Evolutionary conservation across 2,329 filamentous ascomycete species (phyloP), one percentile per base, ranked within the genome.

Genomic region (Zymoseptoria brevis): DNA sequence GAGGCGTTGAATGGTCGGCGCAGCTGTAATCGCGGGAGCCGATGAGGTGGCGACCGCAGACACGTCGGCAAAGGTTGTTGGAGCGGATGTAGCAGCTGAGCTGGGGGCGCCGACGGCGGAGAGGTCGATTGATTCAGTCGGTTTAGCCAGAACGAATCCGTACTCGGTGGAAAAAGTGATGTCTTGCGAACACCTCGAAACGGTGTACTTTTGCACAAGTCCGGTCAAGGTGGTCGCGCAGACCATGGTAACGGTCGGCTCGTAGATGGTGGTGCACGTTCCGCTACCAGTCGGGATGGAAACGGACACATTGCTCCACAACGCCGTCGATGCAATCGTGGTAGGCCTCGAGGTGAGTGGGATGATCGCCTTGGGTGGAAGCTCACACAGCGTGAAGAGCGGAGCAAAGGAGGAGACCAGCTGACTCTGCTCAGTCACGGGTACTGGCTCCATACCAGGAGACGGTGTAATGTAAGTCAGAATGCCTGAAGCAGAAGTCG

Each of bases 141-240:
- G 72, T 4, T 71, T 74, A 5, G 72, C 71, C n/a, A 78, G 62
- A 1, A 70, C 70, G 64, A 73, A 76, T n/a, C 75, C 76, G 54
- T 73, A 75, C 52, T 77, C 72, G 54, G 72, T 77, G 1, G 76
- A 78, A 63, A 78, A 79, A 3, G 76, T 78, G 53, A 79, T 69
- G 19, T 78, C 71, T 57, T 79, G 75, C 22, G 69, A 68, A 62
- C 77, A 79, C 5, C 73, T 68, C 13, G 75, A 72, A 55, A 79
- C 70, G 0, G 73, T 74, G 58, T 77, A 70, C 51, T 72, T 73
- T 6, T 72, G 71, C 1, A 71, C 74, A 2, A 79, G 67, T 1
- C 73, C 75, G 1, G 70, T 76, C 29, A 79, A 68, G 0, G 72
- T 75, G 0, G 76, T 79, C 1, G 74, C 73, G 68, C 76, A 79